These are phyloP conservation scores for Euphorbia celastroides DNA, from an alignment of 441 rosid genomes.

Conservation along the genomic window DNA sequence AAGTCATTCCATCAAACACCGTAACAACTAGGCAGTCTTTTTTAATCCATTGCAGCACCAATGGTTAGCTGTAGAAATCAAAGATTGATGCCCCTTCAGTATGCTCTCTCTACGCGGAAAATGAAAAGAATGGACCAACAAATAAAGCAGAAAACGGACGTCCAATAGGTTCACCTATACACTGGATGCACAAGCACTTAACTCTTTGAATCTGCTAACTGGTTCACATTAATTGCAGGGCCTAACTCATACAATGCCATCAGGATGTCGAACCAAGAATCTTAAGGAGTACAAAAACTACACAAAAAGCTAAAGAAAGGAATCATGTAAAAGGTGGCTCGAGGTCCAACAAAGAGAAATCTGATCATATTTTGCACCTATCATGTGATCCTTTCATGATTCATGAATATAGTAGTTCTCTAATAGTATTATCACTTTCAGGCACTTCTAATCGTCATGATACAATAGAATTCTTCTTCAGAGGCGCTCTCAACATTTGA, in stretches of 20 bases:
- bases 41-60: slow-evolving; percentile 14
- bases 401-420: background rate
- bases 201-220: slow-evolving; percentile 14
- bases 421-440: background rate
- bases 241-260: slow-evolving; percentile 5
- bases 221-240: slow-evolving; percentile 4
- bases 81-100: slow-evolving; percentile 11
- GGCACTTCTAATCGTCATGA: background rate
- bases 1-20: slow-evolving; percentile 10
- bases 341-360: slow-evolving; percentile 2
- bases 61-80: background rate
- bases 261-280: slow-evolving; percentile 1
- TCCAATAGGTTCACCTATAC: background rate
- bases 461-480: background rate
- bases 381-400: slow-evolving; percentile 1
- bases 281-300: background rate
- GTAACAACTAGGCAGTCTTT: background rate
- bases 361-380: slow-evolving; percentile 3
- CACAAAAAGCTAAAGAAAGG: slow-evolving; percentile 3
- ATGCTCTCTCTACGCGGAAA: slow-evolving; percentile 10
- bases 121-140: background rate
- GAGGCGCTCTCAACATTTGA: slow-evolving; percentile 4
- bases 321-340: slow-evolving; percentile 4
- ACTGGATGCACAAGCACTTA: background rate
- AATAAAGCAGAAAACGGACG: slow-evolving; percentile 1